Evolutionary conservation across 2,329 filamentous ascomycete genomes (phyloP).

Genomic region (Diplodia seriata): DNA sequence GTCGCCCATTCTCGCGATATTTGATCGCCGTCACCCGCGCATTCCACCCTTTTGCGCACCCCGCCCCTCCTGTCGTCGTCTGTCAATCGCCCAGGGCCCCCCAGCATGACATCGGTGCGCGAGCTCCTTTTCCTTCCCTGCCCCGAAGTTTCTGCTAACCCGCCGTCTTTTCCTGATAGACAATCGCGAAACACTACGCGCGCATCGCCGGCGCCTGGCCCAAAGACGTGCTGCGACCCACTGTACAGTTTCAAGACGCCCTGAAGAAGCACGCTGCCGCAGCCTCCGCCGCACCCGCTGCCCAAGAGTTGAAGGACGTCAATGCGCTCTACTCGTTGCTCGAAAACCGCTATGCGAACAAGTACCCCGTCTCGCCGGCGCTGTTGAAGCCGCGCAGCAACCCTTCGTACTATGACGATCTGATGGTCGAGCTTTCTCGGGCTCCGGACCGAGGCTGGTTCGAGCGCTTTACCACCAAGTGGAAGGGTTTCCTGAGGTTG

Average conservation of each 20-base stretch:
- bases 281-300: slow-evolving; percentile 34
- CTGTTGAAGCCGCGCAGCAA: slow-evolving; percentile 45
- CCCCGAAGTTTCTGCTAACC: slow-evolving; percentile 2
- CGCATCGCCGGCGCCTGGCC: slow-evolving; percentile 60
- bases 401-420: slow-evolving; percentile 45
- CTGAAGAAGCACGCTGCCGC: slow-evolving; percentile 50
- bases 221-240: slow-evolving; percentile 57
- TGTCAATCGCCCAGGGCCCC: slow-evolving; percentile 11
- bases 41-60: slow-evolving; percentile 25
- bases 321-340: slow-evolving; percentile 68
- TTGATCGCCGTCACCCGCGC: slow-evolving; percentile 23
- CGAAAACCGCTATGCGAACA: slow-evolving; percentile 63
- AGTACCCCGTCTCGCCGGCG: slow-evolving; percentile 41
- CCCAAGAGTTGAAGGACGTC: slow-evolving; percentile 54
- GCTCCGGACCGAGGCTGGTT: slow-evolving; percentile 47
- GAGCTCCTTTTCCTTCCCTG: slow-evolving; percentile 1
- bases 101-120: slow-evolving; percentile 29
- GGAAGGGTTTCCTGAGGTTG: slow-evolving; percentile 49
- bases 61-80: not conserved
- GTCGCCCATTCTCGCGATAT: slow-evolving; percentile 13
- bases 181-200: slow-evolving; percentile 56
- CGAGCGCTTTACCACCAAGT: slow-evolving; percentile 45
- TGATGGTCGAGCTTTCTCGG: slow-evolving; percentile 47
- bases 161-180: slow-evolving; percentile 35
- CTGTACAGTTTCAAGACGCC: slow-evolving; percentile 53